Evolutionary conservation across 441 rosid genomes (phyloP), one percentile per base, ranked within the genome.

Genomic region (Pelargonium citronellum): DNA sequence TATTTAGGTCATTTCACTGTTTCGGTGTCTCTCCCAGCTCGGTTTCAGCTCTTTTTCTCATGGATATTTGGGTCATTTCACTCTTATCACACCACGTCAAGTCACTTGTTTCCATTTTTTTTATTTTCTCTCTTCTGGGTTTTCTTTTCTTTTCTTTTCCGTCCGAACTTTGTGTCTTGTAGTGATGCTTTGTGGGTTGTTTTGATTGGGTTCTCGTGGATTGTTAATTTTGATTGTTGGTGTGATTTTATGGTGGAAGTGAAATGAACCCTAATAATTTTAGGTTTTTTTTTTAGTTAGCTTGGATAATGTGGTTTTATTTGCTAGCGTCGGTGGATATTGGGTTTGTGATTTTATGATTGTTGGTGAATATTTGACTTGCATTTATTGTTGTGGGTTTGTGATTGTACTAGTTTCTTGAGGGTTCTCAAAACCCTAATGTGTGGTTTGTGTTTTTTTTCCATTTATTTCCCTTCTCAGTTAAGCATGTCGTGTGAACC

Each of bases 1-100:
- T 71, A 73, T 84, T 84, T 79, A 51, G 79, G 86, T 85, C 80
- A 78, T 80, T 86, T 86, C 80, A 86, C 91, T 85, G 86, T 83
- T 75, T 77, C 51, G 11, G 37, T 7, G 34, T 47, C 37, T 57
- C 62, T 58, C 73, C 71, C 39, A 71, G 75, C 74, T 81, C 63
- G 65, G 77, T 76, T 71, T 66, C 68, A 77, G 87, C 83, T 75
- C 39, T 64, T 74, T 22, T 74, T 67, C 5, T 67, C 63, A 20
- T 69, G 72, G 83, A 71, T 73, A 73, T 84, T 84, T 79, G 43
- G 79, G 86, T 85, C 80, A 78, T 80, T 86, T 86, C 80, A 86
- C 91, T 85, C 86, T 83, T 75, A 77, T 79, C 79, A 16, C 62
- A 41, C 77, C 78, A 87, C 88, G 87, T 85, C 69, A 58, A 79